A percentile compares a stretch with the other conserved stretches of the same genome.
Conservation (phyloP, 2,329 filamentous ascomycete genomes). For the Colletotrichum orchidophilum region DNA sequence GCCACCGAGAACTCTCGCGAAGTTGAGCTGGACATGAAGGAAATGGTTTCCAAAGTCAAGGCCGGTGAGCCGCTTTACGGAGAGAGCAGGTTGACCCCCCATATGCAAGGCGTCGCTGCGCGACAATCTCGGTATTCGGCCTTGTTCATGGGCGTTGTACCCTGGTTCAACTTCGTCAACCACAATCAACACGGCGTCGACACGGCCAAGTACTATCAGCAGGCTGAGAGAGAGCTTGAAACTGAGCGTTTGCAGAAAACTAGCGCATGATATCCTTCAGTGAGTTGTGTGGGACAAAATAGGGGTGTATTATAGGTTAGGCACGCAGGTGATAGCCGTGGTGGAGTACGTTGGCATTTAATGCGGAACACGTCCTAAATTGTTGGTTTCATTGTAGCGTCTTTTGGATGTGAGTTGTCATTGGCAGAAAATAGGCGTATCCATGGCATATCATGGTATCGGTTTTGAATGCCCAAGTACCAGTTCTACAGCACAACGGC, state of each 20-base stretch:
- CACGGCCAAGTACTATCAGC: conserved; percentile 97
- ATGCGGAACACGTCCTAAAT: neutral
- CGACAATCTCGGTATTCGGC: conserved; percentile 93
- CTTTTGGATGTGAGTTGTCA: neutral
- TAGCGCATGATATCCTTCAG: neutral
- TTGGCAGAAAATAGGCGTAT: neutral
- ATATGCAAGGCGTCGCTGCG: conserved; percentile 93
- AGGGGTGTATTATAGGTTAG: conserved; percentile 3
- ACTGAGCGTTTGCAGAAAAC: conserved; percentile 61
- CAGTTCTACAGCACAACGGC: neutral
- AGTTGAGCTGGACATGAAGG: conserved; percentile 94
- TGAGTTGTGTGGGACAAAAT: neutral
- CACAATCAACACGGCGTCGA: conserved; percentile 96
- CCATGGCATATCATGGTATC: neutral
- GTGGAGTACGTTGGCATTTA: neutral
- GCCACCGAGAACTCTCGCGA: conserved; percentile 92
- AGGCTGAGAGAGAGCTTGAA: conserved; percentile 93
- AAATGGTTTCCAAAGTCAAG: conserved; percentile 98
- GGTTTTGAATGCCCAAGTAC: neutral
- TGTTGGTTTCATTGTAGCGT: neutral
- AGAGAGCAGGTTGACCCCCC: conserved; percentile 77
- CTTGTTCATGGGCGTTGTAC: conserved; percentile 83
- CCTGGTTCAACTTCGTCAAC: conserved; percentile 99
- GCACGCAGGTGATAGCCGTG: neutral
- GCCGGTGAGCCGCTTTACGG: conserved; percentile 90